Percentiles rank a stretch among this genome's conserved stretches.
Conservation (phyloP, 371 early-diverging fungal species). For the Mucor piriformis region DNA sequence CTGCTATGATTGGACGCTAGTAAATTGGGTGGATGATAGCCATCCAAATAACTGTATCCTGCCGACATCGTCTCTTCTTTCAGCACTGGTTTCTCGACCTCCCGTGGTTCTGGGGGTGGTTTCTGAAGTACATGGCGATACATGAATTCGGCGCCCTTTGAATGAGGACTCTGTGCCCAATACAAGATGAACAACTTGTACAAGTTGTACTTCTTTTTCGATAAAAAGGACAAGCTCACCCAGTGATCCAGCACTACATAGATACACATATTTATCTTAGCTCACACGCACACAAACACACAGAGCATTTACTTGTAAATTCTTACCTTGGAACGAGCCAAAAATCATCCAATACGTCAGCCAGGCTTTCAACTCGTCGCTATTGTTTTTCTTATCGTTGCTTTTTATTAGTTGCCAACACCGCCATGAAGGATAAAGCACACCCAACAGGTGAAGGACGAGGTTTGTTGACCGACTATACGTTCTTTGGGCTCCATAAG, state of each 20-base stretch:
- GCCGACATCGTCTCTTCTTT: background rate
- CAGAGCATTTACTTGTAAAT: no score
- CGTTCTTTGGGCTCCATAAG: constrained; percentile 24
- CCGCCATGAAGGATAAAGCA: constrained; percentile 45
- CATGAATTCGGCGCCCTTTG: constrained; percentile 47
- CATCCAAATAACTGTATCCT: constrained; percentile 28
- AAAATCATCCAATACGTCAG: constrained; percentile 58
- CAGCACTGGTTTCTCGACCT: background rate
- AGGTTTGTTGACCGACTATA: constrained; percentile 36
- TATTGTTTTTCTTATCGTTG: constrained; percentile 3
- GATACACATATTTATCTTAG: no score
- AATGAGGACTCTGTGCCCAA: constrained; percentile 59
- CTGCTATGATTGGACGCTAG: background rate
- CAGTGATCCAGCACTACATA: constrained; percentile 55
- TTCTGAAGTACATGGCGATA: constrained; percentile 44
- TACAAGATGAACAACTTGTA: constrained; percentile 50
- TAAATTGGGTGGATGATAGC: constrained; percentile 28
- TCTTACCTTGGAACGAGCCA: constrained; percentile 50
- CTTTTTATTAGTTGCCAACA: constrained; percentile 37
- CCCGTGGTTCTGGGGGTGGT: constrained; percentile 21
- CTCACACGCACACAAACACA: no score
- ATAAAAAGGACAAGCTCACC: constrained; percentile 30
- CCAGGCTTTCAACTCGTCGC: constrained; percentile 36
- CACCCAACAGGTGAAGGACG: constrained; percentile 40
- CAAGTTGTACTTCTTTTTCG: constrained; percentile 46